Conservation (phyloP, 163 green algal genomes). For the Chlamydomonas reinhardtii region DNA sequence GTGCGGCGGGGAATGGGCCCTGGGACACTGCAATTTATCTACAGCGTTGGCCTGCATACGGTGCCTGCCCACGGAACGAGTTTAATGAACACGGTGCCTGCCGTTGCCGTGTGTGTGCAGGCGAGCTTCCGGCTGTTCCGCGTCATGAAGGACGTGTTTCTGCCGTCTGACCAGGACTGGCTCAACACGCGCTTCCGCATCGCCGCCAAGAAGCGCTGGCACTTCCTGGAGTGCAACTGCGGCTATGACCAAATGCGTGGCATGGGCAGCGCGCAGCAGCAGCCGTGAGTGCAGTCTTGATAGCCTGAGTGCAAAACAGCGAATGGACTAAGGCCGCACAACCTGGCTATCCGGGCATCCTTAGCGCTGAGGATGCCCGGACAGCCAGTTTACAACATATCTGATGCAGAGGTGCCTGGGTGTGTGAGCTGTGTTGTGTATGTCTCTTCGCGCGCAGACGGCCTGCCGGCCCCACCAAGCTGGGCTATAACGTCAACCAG, state of each 20-base stretch:
- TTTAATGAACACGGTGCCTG: too few relatives aligned
- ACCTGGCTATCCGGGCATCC: too few relatives aligned
- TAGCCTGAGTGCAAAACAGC: too few relatives aligned
- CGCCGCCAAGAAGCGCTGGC: constrained; percentile 77
- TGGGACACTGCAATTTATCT: too few relatives aligned
- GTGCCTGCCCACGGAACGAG: too few relatives aligned
- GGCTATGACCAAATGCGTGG: constrained; percentile 37
- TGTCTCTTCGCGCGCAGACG: neutral
- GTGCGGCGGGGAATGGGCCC: constrained; percentile 14
- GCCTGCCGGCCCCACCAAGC: neutral
- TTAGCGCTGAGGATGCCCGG: too few relatives aligned
- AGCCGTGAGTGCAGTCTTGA: neutral
- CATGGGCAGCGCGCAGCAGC: neutral
- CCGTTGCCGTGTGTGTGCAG: neutral
- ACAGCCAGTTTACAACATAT: too few relatives aligned
- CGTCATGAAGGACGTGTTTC: constrained; percentile 44
- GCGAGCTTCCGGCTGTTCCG: constrained; percentile 45
- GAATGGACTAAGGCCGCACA: too few relatives aligned
- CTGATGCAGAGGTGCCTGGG: too few relatives aligned
- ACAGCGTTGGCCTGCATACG: too few relatives aligned
- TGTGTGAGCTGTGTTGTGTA: too few relatives aligned
- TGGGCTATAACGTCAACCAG: constrained; percentile 9
- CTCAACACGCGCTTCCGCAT: constrained; percentile 66
- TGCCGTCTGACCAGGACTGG: constrained; percentile 45
- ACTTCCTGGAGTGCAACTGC: constrained; percentile 42